Evolutionary conservation across 139 green algal genomes (phyloP), one percentile per base, ranked within the genome.

Genomic region (Chlamydomonas incerta): DNA sequence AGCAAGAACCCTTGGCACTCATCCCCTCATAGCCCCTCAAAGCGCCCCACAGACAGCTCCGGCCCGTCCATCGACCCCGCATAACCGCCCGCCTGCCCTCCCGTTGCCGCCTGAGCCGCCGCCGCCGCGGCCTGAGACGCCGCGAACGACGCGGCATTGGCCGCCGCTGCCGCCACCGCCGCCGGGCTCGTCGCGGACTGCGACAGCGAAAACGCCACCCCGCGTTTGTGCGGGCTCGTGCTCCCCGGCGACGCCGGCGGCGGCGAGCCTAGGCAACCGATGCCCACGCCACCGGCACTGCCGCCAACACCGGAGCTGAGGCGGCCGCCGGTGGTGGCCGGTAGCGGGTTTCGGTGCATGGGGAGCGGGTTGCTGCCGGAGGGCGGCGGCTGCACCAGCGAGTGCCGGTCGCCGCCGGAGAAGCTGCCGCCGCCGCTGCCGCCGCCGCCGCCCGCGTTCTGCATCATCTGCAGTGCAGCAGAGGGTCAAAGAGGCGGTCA

Each of bases 381-480:
- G 31, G 72, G 72, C 41, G 72, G 65, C 65, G 28, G 65, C 72
- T 26, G 65, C 6, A 14, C 41, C 28, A 23, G 37, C 37, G 71
- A 37, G 28, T 3, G 23, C 2, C 50, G 37, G 50, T 10, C 72
- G 50, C 41, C 41, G 50, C 35, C 72, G 17, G 55, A 31, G 57
- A 81, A 69, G 73, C 73, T 81, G 52, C 33, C 33, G 55, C 31
- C 3, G 23, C 20, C 52, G 5, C n/a, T 68, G 73, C 26, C 41
- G 29, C 23, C 52, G 55, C 34, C 8, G 55, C 55, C 60, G 26
- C 18, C 60, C 24, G 8, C 41, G 41, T 50, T 50, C 8, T 80
- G 72, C 23, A 81, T 68, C 33, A 81, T 81, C 73, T 81, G 73
- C 47, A 24, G 9, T 69, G 20, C 28, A n/a, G n/a, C n/a, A n/a